Conservation (phyloP, 1,284 basidiomycete genomes). For the Naganishia sp. region DNA sequence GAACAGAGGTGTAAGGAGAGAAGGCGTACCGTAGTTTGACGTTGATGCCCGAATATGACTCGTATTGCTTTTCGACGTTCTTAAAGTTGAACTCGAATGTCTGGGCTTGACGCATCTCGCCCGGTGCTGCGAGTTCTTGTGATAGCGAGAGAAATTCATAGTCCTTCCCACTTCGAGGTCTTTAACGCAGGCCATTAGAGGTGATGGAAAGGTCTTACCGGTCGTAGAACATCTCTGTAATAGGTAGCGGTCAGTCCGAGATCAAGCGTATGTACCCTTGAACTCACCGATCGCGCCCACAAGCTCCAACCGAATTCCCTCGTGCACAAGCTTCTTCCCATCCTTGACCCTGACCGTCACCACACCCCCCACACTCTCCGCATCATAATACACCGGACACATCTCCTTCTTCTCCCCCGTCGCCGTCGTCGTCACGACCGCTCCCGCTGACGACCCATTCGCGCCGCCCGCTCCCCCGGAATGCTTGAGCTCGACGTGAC, state of each 20-base stretch:
- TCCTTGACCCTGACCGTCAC: slow-evolving; percentile 87
- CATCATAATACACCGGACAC: slow-evolving; percentile 94
- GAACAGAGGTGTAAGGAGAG: background rate
- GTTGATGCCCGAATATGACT: slow-evolving; percentile 97
- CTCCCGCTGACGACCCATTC: slow-evolving; percentile 46
- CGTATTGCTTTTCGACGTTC: slow-evolving; percentile 98
- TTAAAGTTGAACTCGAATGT: slow-evolving; percentile 97
- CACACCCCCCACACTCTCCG: slow-evolving; percentile 83
- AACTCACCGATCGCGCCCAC: slow-evolving; percentile 87
- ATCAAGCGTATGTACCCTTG: background rate
- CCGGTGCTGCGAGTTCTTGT: slow-evolving; percentile 89
- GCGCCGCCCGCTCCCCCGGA: background rate
- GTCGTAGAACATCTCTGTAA: slow-evolving; percentile 74
- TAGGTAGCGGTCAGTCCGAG: background rate
- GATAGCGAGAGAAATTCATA: slow-evolving; percentile 95
- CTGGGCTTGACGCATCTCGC: slow-evolving; percentile 91
- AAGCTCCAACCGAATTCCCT: slow-evolving; percentile 97
- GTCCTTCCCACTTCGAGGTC: slow-evolving; percentile 74
- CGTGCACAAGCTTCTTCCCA: slow-evolving; percentile 92
- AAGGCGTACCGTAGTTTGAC: slow-evolving; percentile 84
- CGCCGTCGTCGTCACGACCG: slow-evolving; percentile 50
- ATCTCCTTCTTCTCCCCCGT: slow-evolving; percentile 79
- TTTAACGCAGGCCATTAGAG: background rate
- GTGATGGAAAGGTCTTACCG: slow-evolving; percentile 13
- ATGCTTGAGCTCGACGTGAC: slow-evolving; percentile 64